Evolutionary conservation across 768 basidiomycete species (phyloP).

Genomic region (Asterophora parasitica): DNA sequence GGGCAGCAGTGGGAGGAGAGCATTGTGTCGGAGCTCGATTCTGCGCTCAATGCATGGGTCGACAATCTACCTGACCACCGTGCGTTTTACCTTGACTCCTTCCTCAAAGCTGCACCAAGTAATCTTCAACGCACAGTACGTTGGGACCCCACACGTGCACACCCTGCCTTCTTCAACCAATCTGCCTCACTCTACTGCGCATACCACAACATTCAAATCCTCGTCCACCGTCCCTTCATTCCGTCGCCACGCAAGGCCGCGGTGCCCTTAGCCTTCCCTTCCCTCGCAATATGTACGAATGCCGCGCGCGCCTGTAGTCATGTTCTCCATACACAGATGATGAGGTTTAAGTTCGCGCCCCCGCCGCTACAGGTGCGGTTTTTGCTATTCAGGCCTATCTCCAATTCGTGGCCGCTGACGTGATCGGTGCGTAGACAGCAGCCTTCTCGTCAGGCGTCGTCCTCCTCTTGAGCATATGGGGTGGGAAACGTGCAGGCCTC

Average conservation of each 20-base stretch:
- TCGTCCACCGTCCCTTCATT: constrained; percentile 77
- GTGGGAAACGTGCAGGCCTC: constrained; percentile 48
- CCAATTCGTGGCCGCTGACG: neutral
- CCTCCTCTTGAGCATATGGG: constrained; percentile 66
- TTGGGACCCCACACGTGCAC: constrained; percentile 45
- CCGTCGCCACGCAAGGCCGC: constrained; percentile 48
- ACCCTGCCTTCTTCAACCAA: constrained; percentile 49
- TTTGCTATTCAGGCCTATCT: constrained; percentile 1
- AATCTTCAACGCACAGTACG: constrained; percentile 28
- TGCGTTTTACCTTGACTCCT: constrained; percentile 23
- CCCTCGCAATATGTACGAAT: constrained; percentile 71
- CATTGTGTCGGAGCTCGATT: constrained; percentile 67
- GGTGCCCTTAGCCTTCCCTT: constrained; percentile 46
- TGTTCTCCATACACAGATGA: constrained; percentile 58
- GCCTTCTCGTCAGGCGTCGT: constrained; percentile 49
- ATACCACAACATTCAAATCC: constrained; percentile 60
- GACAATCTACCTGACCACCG: constrained; percentile 58
- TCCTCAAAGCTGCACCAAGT: neutral
- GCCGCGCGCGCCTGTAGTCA: constrained; percentile 78
- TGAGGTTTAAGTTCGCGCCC: constrained; percentile 24
- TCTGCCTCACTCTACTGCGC: constrained; percentile 49
- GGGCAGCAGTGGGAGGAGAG: constrained; percentile 61
- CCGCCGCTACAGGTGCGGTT: constrained; percentile 31
- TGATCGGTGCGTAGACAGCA: constrained; percentile 24
- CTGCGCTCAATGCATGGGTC: constrained; percentile 64